These are phyloP conservation scores for Verticillium albo-atrum DNA, from an alignment of 2,329 filamentous ascomycete species.

Conservation along the genomic window DNA sequence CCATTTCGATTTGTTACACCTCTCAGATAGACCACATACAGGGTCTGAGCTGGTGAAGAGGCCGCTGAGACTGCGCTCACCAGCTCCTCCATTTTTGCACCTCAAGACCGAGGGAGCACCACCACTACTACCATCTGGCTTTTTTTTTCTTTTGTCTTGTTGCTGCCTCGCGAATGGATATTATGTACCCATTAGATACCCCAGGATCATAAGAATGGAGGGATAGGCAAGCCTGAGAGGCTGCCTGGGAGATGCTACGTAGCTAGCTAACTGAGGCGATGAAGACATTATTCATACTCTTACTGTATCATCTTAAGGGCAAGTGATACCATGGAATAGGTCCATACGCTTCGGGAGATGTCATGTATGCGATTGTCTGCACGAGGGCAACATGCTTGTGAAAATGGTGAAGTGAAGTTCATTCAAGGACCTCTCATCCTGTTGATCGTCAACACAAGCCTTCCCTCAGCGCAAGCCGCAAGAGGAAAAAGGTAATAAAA, in stretches of 20 bases:
- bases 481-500: too few species aligned
- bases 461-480: not conserved
- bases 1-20: not conserved
- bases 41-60: too few species aligned
- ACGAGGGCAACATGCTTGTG: not conserved
- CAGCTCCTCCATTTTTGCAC: too few species aligned
- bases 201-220: not conserved
- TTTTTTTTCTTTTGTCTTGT: not conserved
- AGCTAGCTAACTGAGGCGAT: not conserved
- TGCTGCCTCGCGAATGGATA: not conserved
- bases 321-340: too few species aligned
- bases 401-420: not conserved
- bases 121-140: not conserved
- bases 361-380: too few species aligned
- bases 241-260: not conserved
- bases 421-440: not conserved
- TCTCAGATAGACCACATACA: too few species aligned
- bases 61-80: too few species aligned
- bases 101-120: not conserved
- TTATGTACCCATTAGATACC: not conserved
- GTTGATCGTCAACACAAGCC: not conserved
- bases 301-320: too few species aligned
- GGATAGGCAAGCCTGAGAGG: not conserved
- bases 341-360: too few species aligned
- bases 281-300: not conserved